These are phyloP conservation scores for Eucalyptus paniculata DNA, from an alignment of 345 rosid species.

Conservation along the genomic window DNA sequence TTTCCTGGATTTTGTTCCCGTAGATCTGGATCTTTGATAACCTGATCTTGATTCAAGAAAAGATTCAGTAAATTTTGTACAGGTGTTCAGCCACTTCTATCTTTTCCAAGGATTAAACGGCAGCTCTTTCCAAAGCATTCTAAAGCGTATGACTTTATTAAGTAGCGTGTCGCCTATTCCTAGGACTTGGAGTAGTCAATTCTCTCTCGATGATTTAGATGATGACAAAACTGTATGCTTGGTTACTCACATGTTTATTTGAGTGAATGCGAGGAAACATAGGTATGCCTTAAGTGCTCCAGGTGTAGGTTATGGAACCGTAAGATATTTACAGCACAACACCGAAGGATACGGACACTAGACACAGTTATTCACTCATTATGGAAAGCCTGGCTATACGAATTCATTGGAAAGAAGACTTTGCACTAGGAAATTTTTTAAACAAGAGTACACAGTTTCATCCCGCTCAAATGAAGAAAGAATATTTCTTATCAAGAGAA, in stretches of 20 bases:
- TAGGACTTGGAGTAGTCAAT: not conserved
- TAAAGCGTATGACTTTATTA: not conserved
- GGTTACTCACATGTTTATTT: not conserved
- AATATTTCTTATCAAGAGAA: not conserved
- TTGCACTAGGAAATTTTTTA: not conserved
- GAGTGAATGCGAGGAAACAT: not conserved
- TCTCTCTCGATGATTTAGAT: not conserved
- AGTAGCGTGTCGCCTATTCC: not conserved
- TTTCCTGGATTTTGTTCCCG: slow-evolving; percentile 7
- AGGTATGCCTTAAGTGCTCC: not conserved
- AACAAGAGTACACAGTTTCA: not conserved
- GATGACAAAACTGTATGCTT: not conserved
- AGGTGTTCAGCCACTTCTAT: not conserved
- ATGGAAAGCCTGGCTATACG: not conserved
- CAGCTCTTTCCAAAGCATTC: not conserved
- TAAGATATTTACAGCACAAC: not conserved
- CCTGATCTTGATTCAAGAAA: not conserved
- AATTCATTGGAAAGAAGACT: not conserved
- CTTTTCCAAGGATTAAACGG: not conserved
- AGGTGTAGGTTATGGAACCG: not conserved
- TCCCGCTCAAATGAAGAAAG: not conserved
- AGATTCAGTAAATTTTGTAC: not conserved
- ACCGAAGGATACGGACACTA: not conserved
- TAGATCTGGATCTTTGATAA: not conserved
- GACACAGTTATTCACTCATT: no score